Base-by-base conservation (phyloP, 2,329 filamentous ascomycete genomes). In the Ilyonectria destructans region DNA sequence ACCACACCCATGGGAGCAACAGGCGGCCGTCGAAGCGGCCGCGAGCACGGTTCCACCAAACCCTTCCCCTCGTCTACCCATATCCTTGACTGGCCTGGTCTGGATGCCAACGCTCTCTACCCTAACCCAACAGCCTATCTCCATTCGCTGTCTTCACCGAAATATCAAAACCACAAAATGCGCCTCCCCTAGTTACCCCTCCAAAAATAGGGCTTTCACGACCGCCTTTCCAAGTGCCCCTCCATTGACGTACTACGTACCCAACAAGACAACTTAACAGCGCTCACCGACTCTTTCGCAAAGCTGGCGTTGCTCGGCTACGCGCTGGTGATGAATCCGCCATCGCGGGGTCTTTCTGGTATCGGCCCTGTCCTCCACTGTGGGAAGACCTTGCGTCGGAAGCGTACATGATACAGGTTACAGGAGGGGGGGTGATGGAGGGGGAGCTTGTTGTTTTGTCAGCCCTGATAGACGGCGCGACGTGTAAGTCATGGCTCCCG, bases 271-370 rank as follows among this genome's bases (percentile, higher is more conserved):
- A 58, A 59, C 35, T 71, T 65, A 67, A 71, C 52, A 51, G 40
- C 49, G 21, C 67, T 75, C 73, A 75, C 73, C 73, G 73, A 75
- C 73, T 74, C 70, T 75, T 75, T 64, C 57, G 37, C 67, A 71
- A 65, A 74, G 62, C 71, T 59, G 62, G 62, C 33, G 64, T 71
- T 72, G 72, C 69, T 73, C 72, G 66, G 74, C 66, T 75, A 73
- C 72, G 46, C 67, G 57, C 67, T 48, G 62, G 52, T 63, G 64
- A 73, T 72, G 62, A 65, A 57, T 67, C 65, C 61, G 43, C 55
- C 61, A 58, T 69, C 69, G 66, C 71, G 72, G 73, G 72, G 65
- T 68, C 56, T 52, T 58, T 66, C 58, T 70, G 64, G 23, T 60
- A 49, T 56, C 49, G 49, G 51, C 54, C 37, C 35, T 43, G 26